Evolutionary conservation across 169 alveolate genomes (phyloP).

Genomic region (Cryptosporidium sp.): DNA sequence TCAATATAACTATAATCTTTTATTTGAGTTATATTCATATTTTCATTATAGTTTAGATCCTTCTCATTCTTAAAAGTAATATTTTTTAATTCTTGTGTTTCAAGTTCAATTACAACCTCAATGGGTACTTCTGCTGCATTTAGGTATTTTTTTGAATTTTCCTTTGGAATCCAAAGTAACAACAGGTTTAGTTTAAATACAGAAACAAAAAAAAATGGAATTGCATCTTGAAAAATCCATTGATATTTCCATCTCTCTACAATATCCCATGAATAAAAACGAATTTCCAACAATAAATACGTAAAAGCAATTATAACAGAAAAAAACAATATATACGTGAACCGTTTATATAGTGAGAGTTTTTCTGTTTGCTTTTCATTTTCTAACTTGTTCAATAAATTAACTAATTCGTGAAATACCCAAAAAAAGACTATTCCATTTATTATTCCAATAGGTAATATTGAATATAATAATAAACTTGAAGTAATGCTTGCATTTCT

Average conservation of each 20-base stretch:
- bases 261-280: slow-evolving; percentile 5
- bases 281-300: slow-evolving; percentile 23
- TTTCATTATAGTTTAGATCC: not conserved
- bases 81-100: not conserved
- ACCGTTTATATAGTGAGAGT: slow-evolving; percentile 22
- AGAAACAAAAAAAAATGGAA: slow-evolving; percentile 13
- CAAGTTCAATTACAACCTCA: slow-evolving; percentile 23
- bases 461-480: not conserved
- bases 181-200: not conserved
- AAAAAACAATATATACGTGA: not conserved
- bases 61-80: not conserved
- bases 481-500: not conserved
- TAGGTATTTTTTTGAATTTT: slow-evolving; percentile 30
- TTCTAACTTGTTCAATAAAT: not conserved
- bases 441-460: slow-evolving; percentile 29
- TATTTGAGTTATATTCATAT: not conserved
- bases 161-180: slow-evolving; percentile 29
- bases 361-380: slow-evolving; percentile 28
- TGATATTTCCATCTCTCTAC: slow-evolving; percentile 47
- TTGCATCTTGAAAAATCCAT: slow-evolving; percentile 62
- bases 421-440: slow-evolving; percentile 42
- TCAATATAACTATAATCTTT: not conserved
- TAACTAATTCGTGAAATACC: slow-evolving; percentile 45
- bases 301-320: not conserved
- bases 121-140: slow-evolving; percentile 31